These are phyloP conservation scores for Beauveria sp. DNA, from an alignment of 2,329 filamentous ascomycete genomes.

Conservation along the genomic window DNA sequence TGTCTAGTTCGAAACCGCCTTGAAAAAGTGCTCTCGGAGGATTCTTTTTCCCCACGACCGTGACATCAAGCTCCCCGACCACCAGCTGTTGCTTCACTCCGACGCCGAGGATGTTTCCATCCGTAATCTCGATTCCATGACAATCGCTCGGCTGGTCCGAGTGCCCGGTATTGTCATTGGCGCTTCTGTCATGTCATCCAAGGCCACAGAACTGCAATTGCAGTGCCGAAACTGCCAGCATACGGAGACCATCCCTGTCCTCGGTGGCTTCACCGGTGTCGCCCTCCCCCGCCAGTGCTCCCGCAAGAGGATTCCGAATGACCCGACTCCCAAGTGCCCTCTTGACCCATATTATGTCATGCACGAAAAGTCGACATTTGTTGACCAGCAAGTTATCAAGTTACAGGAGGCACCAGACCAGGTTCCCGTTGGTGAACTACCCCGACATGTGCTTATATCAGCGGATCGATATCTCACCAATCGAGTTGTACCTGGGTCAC, in stretches of 20 bases:
- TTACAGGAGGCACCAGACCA: constrained; percentile 96
- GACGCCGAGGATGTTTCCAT: constrained; percentile 87
- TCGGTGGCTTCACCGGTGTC: constrained; percentile 81
- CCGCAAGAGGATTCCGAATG: constrained; percentile 54
- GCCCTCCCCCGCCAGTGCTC: constrained; percentile 74
- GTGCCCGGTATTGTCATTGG: constrained; percentile 98
- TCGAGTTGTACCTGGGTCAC: constrained; percentile 85
- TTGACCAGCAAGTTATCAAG: constrained; percentile 97
- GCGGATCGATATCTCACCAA: constrained; percentile 96
- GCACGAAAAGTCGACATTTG: constrained; percentile 89
- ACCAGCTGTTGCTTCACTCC: constrained; percentile 92
- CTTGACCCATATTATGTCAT: constrained; percentile 93
- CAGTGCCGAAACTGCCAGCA: constrained; percentile 83
- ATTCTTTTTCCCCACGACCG: constrained; percentile 78
- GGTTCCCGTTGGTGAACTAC: constrained; percentile 92
- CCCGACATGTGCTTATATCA: constrained; percentile 87
- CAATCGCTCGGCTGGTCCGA: constrained; percentile 88
- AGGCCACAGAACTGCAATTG: constrained; percentile 79
- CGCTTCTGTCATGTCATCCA: constrained; percentile 92
- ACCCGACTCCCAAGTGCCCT: constrained; percentile 68
- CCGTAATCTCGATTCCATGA: constrained; percentile 84
- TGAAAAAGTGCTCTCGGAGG: constrained; percentile 84
- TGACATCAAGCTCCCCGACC: constrained; percentile 67
- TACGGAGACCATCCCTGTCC: constrained; percentile 60
- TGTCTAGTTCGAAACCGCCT: constrained; percentile 74